A percentile compares a stretch with the other conserved stretches of the same genome.
Evolutionary conservation across 2,329 filamentous ascomycete species (phyloP).

Genomic region (Colletotrichum acutatum): DNA sequence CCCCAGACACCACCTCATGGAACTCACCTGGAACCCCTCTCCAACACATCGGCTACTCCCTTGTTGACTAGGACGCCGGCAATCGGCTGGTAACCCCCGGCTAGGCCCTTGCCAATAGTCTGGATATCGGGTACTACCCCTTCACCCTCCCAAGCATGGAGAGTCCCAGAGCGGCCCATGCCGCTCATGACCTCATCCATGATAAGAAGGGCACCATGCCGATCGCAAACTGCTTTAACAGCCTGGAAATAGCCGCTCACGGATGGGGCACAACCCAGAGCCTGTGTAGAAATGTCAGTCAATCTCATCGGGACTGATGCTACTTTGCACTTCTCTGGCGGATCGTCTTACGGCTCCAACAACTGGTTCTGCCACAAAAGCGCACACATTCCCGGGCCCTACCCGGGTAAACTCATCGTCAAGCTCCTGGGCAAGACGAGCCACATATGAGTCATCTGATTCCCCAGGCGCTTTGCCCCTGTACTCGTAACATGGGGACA

Average conservation of each 20-base stretch:
- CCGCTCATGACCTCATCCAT: slow-evolving; percentile 60
- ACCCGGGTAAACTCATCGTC: slow-evolving; percentile 73
- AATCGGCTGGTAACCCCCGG: slow-evolving; percentile 65
- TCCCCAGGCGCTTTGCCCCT: slow-evolving; percentile 64
- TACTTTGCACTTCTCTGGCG: not conserved
- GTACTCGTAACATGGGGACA: slow-evolving; percentile 76
- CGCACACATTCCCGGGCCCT: slow-evolving; percentile 74
- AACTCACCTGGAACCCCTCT: slow-evolving; percentile 52
- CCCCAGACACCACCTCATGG: not conserved
- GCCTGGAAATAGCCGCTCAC: slow-evolving; percentile 72
- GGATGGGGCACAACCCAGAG: slow-evolving; percentile 71
- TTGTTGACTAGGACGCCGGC: slow-evolving; percentile 63
- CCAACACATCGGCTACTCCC: slow-evolving; percentile 60
- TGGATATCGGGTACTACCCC: slow-evolving; percentile 62
- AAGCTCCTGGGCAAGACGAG: slow-evolving; percentile 70
- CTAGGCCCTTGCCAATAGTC: slow-evolving; percentile 68
- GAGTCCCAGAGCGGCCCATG: slow-evolving; percentile 25
- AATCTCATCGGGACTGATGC: not conserved
- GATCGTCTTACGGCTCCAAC: slow-evolving; percentile 71
- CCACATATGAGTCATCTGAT: slow-evolving; percentile 68
- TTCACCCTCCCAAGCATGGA: slow-evolving; percentile 40
- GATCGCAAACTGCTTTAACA: slow-evolving; percentile 71
- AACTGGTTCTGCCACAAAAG: slow-evolving; percentile 79
- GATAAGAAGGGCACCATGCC: slow-evolving; percentile 73
- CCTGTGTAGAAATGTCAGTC: slow-evolving; percentile 47